Percentiles rank a stretch among this genome's conserved stretches.
These are phyloP conservation scores for Pestalotiopsis sp. DNA, from an alignment of 2,329 filamentous ascomycete species.

Conservation along the genomic window DNA sequence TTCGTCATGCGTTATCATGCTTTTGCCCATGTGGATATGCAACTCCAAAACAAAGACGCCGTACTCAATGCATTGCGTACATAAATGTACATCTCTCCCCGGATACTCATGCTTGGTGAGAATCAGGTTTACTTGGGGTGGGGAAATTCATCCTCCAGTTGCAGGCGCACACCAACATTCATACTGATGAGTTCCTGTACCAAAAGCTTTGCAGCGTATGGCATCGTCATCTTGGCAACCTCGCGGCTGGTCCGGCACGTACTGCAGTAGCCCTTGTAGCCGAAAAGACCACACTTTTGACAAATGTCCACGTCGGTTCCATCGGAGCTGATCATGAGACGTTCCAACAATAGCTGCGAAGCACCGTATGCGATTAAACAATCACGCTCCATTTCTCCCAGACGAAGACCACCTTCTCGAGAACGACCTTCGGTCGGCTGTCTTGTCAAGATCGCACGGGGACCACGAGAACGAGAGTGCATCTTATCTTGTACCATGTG, in stretches of 20 bases:
- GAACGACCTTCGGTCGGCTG: slow-evolving; percentile 97
- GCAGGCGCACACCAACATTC: slow-evolving; percentile 94
- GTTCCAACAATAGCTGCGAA: slow-evolving; percentile 86
- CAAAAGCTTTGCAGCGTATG: slow-evolving; percentile 93
- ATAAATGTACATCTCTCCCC: slow-evolving; percentile 1
- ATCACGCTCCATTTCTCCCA: slow-evolving; percentile 99
- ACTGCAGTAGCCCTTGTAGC: slow-evolving; percentile 93
- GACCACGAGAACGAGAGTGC: slow-evolving; percentile 91
- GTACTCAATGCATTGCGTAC: slow-evolving; percentile 5
- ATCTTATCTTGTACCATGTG: slow-evolving; percentile 99
- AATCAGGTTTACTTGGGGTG: slow-evolving; percentile 43
- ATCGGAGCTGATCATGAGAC: slow-evolving; percentile 93
- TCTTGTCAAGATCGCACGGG: slow-evolving; percentile 86
- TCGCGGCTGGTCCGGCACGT: slow-evolving; percentile 84
- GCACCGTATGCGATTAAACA: slow-evolving; percentile 97
- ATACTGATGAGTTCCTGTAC: slow-evolving; percentile 97
- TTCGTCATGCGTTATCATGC: slow-evolving; percentile 10
- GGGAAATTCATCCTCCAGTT: slow-evolving; percentile 93
- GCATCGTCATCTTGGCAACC: slow-evolving; percentile 93
- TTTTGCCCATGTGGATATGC: slow-evolving; percentile 14
- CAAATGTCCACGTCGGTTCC: slow-evolving; percentile 92
- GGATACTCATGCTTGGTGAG: background rate
- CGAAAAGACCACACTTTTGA: slow-evolving; percentile 91
- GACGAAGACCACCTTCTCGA: slow-evolving; percentile 84
- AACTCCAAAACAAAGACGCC: slow-evolving; percentile 23